Percentiles rank a stretch among this genome's conserved stretches.
Conservation (phyloP, 208 protist species). For the Crithidia expoeki region DNA sequence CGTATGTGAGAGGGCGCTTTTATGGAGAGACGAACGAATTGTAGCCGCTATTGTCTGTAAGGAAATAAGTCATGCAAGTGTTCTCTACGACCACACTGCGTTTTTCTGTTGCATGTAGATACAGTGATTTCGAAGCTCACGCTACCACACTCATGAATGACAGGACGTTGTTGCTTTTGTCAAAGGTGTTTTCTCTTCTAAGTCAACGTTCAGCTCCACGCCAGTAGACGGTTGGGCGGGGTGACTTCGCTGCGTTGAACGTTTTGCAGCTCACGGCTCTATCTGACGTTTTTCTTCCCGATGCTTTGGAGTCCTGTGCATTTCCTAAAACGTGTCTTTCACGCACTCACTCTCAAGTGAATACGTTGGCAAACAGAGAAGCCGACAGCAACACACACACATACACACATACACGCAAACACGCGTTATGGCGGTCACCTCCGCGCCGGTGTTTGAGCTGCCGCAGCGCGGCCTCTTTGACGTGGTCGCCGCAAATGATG, state of each 20-base stretch:
- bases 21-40: no score
- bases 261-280: not conserved
- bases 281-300: not conserved
- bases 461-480: slow-evolving; percentile 49
- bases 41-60: no score
- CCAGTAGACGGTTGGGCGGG: no score
- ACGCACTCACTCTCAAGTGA: not conserved
- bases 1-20: not conserved
- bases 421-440: not conserved
- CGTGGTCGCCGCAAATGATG: slow-evolving; percentile 52
- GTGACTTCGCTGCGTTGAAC: no score
- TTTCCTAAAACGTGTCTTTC: no score
- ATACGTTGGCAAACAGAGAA: not conserved
- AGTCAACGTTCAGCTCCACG: no score
- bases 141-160: not conserved
- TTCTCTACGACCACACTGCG: slow-evolving; percentile 2
- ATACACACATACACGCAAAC: not conserved
- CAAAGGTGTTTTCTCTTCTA: no score
- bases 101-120: not conserved
- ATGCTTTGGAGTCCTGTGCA: no score
- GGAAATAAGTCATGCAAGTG: no score
- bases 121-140: not conserved
- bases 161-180: no score
- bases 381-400: not conserved
- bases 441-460: slow-evolving; percentile 20